Evolutionary conservation across 2,329 filamentous ascomycete species (phyloP), one percentile per base, ranked within the genome.

Genomic region (Aspergillus sp.): DNA sequence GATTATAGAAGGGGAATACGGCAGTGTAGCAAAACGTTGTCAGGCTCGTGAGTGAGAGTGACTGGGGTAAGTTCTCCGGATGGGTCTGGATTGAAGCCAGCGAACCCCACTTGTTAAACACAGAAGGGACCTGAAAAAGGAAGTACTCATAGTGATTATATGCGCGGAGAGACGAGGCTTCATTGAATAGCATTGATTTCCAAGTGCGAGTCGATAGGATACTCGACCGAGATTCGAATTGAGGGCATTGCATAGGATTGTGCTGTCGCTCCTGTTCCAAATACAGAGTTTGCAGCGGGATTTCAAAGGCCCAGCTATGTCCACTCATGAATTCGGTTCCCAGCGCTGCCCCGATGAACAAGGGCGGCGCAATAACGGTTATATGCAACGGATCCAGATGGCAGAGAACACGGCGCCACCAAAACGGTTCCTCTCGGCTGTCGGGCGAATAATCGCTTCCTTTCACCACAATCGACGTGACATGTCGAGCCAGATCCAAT

Each of bases 61-160:
- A 66, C 7, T 78, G 53, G 10, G 68, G 58, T 3, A 64, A 53
- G 28, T 43, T 47, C 39, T 26, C 43, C 33, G 32, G 43, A 38
- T 19, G 49, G 32, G 19, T 39, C 29, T 26, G 49, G 34, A 32
- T 54, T 46, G 49, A 70, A 54, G 47, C 72, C 66, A 47, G 58
- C 55, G 47, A 54, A 60, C 52, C 62, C 65, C 65, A 67, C 44
- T 57, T 71, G 19, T 72, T 71, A 1, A 87, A 66, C 44, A 86
- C 72, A 10, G 82, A 82, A 0, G 81, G 83, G 6, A 84, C 76
- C 1, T 74, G 71, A 36, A 81, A 80, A 31, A 82, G 71, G 56
- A 84, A 87, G 65, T 83, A 88, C 54, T 88, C 82, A 60, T 88
- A 85, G 4, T 79, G 82, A 37, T 77, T 76, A 65, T 88, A 90